A percentile compares a stretch with the other conserved stretches of the same genome.
Conservation (phyloP, 495 filamentous ascomycete genomes). For the Cudoniella acicularis region DNA sequence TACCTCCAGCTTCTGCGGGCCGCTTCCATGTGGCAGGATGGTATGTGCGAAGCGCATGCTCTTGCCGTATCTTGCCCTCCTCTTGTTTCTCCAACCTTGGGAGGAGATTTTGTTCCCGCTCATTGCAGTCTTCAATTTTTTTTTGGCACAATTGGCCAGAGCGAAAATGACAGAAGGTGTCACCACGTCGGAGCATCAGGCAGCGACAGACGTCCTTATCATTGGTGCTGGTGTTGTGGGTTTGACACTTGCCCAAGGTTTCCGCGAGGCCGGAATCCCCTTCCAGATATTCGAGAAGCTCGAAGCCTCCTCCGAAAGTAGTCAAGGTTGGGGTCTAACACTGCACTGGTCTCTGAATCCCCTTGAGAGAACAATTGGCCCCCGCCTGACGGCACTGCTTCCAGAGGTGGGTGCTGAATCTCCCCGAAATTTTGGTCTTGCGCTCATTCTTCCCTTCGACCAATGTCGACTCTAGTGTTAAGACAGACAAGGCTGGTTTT, state of each 20-base stretch:
- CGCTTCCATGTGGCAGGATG: no score
- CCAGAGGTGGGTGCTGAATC: conserved; percentile 25
- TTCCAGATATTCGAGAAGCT: conserved; percentile 49
- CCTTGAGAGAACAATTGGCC: conserved; percentile 19
- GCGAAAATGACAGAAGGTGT: neutral
- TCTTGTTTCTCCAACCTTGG: no score
- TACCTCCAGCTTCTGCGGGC: no score
- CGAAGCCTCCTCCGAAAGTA: conserved; percentile 35
- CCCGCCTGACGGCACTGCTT: conserved; percentile 15
- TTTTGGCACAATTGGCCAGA: neutral
- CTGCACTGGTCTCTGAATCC: conserved; percentile 20
- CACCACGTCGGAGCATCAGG: conserved; percentile 7
- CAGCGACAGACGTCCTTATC: conserved; percentile 29
- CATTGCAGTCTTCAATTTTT: no score
- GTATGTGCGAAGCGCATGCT: no score
- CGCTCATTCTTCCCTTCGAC: neutral
- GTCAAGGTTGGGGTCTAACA: conserved; percentile 21
- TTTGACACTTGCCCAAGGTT: conserved; percentile 47
- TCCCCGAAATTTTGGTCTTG: conserved; percentile 14
- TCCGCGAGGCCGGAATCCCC: conserved; percentile 45
- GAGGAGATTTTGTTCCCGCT: no score
- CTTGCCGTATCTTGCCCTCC: no score
- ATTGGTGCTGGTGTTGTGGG: conserved; percentile 51
- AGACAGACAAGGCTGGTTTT: conserved; percentile 11
- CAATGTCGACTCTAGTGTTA: conserved; percentile 12